Evolutionary conservation across 495 filamentous ascomycete species (phyloP), one percentile per base, ranked within the genome.

Genomic region (Viridothelium virens): DNA sequence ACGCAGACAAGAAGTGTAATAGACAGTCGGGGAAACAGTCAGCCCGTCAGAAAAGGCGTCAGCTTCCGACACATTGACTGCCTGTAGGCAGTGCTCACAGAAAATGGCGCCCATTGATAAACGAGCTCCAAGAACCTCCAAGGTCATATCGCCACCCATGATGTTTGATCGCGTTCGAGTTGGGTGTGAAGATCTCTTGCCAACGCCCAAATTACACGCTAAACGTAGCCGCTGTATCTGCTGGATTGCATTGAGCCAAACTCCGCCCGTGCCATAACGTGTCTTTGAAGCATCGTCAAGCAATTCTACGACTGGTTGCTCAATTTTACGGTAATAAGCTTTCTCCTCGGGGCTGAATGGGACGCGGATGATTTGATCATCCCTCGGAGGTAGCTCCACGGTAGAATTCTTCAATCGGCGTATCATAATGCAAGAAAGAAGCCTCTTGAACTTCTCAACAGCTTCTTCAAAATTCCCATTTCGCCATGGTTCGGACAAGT

Each of bases 181-280:
- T 9, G 53, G 53, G 6, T 59, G 63, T 50, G 63, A 25, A 50
- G n/a, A 5, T 64, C 37, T 39, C 11, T 36, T 31, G 12, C 18
- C 6, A 50, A 65, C 34, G 77, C 80, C 77, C 2, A 80, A 67
- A 59, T 80, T 77, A 61, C 80, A 81, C 7, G 77, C 66, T 50
- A 80, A 68, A 4, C 80, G 70, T 65, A 82, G 64, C 18, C 71
- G 67, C 31, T 81, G 73, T 65, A 82, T 75, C 69, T 73, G 70
- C 65, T 82, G 75, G 33, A 81, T 61, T 4, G 75, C 74, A n/a
- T 74, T 79, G 9, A 77, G 63, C 38, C 65, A 79, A 0, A 62
- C 67, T 25, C 7, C 14, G 0, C 66, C 25, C 1, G 50, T 16
- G 4, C 56, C 37, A 33, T n/a, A 48, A 25, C 44, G 39, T 2